A percentile compares a stretch with the other conserved stretches of the same genome.
These are phyloP conservation scores for Rhizophagus sp. DNA, from an alignment of 192 early-diverging fungal species.

Conservation along the genomic window DNA sequence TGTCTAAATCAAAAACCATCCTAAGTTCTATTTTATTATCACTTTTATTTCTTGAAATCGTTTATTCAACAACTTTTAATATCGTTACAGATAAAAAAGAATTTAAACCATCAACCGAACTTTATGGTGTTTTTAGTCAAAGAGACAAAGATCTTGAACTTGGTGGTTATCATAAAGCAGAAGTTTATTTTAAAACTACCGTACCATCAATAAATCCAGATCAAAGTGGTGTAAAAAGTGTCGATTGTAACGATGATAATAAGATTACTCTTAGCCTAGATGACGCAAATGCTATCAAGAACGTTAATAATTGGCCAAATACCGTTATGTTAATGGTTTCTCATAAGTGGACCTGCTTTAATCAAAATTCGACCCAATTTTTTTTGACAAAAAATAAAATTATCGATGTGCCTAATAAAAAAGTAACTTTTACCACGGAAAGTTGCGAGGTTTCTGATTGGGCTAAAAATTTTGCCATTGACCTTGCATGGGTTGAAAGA, in stretches of 20 bases:
- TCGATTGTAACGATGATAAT: neutral
- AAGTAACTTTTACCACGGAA: conserved; percentile 6
- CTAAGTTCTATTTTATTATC: too few relatives aligned
- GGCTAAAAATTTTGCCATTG: neutral
- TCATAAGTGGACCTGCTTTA: conserved; percentile 7
- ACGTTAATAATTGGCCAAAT: neutral
- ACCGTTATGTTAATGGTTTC: neutral
- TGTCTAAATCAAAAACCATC: too few relatives aligned
- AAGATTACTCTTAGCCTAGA: conserved; percentile 2
- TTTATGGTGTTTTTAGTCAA: neutral
- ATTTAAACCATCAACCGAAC: neutral
- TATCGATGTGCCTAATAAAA: neutral
- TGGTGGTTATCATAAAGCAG: neutral
- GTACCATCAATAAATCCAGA: conserved; percentile 25
- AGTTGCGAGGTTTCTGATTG: neutral
- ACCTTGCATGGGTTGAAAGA: neutral
- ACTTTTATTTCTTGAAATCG: neutral
- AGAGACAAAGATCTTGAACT: neutral
- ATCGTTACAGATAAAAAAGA: neutral
- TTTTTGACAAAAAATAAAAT: conserved; percentile 6
- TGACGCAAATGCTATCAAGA: neutral
- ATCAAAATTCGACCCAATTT: neutral
- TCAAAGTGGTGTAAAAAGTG: neutral
- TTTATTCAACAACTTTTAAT: neutral
- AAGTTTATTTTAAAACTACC: neutral